phyloP scores from a whole-genome alignment of 371 early-diverging fungal species.

The Catenaria anguillulae region DNA sequence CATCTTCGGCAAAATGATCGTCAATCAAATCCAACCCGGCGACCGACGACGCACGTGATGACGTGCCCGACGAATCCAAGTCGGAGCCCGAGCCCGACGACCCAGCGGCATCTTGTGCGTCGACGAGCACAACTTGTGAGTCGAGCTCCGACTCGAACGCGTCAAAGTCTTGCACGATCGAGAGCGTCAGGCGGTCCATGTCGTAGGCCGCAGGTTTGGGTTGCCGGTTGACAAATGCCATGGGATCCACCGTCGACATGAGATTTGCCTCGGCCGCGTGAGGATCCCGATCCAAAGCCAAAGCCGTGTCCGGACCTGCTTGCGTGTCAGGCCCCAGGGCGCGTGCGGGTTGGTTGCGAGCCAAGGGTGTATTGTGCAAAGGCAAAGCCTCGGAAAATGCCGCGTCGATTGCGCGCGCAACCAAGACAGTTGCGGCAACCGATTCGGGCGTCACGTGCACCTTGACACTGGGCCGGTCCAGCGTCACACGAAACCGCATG shows the following conservation, averaged over 20 bases:
- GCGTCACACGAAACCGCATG: background rate
- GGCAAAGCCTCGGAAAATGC: too few species aligned
- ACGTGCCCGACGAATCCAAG: background rate
- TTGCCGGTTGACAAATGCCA: background rate
- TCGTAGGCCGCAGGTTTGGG: background rate
- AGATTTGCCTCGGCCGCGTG: too few species aligned
- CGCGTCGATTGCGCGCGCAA: too few species aligned
- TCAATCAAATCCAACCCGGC: background rate
- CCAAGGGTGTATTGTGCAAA: too few species aligned
- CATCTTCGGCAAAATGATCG: slow-evolving; percentile 1
- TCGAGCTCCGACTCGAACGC: background rate
- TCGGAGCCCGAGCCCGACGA: background rate
- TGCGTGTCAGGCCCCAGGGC: too few species aligned
- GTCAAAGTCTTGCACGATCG: background rate
- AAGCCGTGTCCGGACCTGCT: too few species aligned
- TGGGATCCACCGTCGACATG: background rate
- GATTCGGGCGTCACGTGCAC: too few species aligned
- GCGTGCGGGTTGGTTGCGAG: too few species aligned
- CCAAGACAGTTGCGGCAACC: too few species aligned
- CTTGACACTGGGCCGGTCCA: background rate
- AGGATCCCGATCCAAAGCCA: too few species aligned
- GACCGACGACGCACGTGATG: background rate
- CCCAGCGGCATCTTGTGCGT: background rate
- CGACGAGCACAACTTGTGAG: background rate
- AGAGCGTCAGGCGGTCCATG: background rate